phyloP scores from a whole-genome alignment of 805 yeast species.

The Komagataella ulmi region DNA sequence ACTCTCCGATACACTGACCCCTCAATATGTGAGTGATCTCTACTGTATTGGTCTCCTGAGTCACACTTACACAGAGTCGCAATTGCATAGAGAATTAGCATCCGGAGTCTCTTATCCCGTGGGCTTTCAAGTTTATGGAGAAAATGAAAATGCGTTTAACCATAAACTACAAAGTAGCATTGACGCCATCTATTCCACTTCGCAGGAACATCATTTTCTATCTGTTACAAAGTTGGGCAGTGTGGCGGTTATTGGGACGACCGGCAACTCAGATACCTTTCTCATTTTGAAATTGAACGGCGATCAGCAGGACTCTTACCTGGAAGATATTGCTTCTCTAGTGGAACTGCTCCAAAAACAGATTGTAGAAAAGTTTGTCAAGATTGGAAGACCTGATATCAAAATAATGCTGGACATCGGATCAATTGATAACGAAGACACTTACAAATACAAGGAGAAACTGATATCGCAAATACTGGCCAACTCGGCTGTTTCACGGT shows the following conservation, averaged over 20 bases:
- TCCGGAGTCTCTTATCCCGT: slow-evolving; percentile 37
- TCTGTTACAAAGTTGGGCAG: slow-evolving; percentile 33
- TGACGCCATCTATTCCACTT: slow-evolving; percentile 31
- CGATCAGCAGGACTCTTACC: not conserved
- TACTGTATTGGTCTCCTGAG: slow-evolving; percentile 30
- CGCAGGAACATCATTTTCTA: slow-evolving; percentile 31
- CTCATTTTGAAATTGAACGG: slow-evolving; percentile 19
- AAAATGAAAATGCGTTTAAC: slow-evolving; percentile 1
- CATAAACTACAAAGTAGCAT: slow-evolving; percentile 21
- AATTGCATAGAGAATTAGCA: slow-evolving; percentile 34
- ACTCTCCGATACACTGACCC: slow-evolving; percentile 32
- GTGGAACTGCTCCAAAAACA: not conserved
- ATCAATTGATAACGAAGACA: slow-evolving; percentile 1
- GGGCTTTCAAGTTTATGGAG: slow-evolving; percentile 20
- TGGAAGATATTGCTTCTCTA: not conserved
- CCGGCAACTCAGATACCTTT: slow-evolving; percentile 37
- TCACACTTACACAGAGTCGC: slow-evolving; percentile 31
- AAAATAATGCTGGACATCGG: slow-evolving; percentile 16
- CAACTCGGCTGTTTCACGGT: slow-evolving; percentile 6
- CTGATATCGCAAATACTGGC: slow-evolving; percentile 8
- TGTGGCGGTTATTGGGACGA: slow-evolving; percentile 34
- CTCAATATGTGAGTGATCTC: slow-evolving; percentile 35
- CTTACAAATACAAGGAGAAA: slow-evolving; percentile 2
- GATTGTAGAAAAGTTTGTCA: slow-evolving; percentile 2
- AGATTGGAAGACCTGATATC: slow-evolving; percentile 6